Conservation (phyloP, 371 early-diverging fungal genomes). For the Mucor sp. region DNA sequence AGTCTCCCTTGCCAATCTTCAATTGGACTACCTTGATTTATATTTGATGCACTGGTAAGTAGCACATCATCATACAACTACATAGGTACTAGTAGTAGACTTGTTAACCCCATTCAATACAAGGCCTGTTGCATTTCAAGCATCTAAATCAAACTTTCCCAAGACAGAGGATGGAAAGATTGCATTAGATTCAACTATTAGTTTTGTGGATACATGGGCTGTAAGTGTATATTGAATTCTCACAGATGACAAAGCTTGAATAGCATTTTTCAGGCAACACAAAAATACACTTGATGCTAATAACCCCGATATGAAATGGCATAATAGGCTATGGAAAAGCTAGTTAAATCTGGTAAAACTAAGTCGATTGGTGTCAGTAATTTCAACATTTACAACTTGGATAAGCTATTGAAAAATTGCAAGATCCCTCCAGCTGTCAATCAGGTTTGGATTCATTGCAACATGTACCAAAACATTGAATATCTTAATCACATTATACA, state of each 20-base stretch:
- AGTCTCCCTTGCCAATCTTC: conserved; percentile 55
- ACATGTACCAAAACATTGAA: too few species aligned
- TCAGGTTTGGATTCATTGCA: conserved; percentile 49
- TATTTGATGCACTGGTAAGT: conserved; percentile 63
- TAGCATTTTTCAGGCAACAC: conserved; percentile 1
- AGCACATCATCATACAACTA: too few species aligned
- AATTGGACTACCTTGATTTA: conserved; percentile 72
- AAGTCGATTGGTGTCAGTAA: conserved; percentile 70
- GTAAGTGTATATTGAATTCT: conserved; percentile 24
- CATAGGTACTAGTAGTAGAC: too few species aligned
- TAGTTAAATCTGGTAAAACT: conserved; percentile 51
- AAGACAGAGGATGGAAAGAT: conserved; percentile 35
- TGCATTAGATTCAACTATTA: conserved; percentile 21
- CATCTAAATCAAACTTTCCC: conserved; percentile 20
- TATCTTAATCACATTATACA: not conserved
- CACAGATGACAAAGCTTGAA: conserved; percentile 11
- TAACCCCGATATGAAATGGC: not conserved
- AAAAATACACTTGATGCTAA: conserved; percentile 27
- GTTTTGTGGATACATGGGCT: conserved; percentile 51
- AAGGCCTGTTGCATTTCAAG: conserved; percentile 42
- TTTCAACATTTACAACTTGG: conserved; percentile 54
- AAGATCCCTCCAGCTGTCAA: conserved; percentile 65
- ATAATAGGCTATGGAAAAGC: conserved; percentile 57
- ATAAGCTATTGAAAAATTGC: conserved; percentile 48
- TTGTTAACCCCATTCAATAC: not conserved